Evolutionary conservation across 768 basidiomycete genomes (phyloP).

Genomic region (Mycena pura): DNA sequence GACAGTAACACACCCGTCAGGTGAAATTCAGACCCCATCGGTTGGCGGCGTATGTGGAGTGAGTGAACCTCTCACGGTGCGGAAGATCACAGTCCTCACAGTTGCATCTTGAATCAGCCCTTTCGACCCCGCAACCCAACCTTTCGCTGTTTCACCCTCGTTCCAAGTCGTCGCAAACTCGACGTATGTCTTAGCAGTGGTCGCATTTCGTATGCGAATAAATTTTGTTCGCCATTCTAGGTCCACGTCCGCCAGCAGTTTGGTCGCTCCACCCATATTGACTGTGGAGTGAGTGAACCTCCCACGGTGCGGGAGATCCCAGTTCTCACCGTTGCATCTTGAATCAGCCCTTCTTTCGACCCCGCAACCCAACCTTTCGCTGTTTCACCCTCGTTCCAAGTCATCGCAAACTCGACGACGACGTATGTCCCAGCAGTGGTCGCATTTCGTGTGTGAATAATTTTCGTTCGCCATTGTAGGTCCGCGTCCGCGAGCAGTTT

Average conservation of each 20-base stretch:
- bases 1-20: neutral
- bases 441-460: neutral
- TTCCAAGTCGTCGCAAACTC: slow-evolving; percentile 9
- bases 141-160: slow-evolving; percentile 5
- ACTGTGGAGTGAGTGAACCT: slow-evolving; percentile 1
- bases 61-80: neutral
- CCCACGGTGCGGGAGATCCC: neutral
- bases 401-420: slow-evolving; percentile 6
- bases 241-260: too few relatives aligned
- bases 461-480: neutral
- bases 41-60: slow-evolving; percentile 8
- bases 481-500: neutral
- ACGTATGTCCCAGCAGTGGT: neutral
- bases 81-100: neutral
- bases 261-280: too few relatives aligned
- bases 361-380: slow-evolving; percentile 1
- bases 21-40: neutral
- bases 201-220: neutral
- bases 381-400: slow-evolving; percentile 5
- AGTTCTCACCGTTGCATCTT: neutral
- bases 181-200: neutral
- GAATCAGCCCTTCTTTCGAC: slow-evolving; percentile 5
- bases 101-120: neutral
- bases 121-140: slow-evolving; percentile 1
- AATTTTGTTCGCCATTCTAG: too few relatives aligned